These are phyloP conservation scores for Penicillium sp. DNA, from an alignment of 2,329 filamentous ascomycete species.

Conservation along the genomic window DNA sequence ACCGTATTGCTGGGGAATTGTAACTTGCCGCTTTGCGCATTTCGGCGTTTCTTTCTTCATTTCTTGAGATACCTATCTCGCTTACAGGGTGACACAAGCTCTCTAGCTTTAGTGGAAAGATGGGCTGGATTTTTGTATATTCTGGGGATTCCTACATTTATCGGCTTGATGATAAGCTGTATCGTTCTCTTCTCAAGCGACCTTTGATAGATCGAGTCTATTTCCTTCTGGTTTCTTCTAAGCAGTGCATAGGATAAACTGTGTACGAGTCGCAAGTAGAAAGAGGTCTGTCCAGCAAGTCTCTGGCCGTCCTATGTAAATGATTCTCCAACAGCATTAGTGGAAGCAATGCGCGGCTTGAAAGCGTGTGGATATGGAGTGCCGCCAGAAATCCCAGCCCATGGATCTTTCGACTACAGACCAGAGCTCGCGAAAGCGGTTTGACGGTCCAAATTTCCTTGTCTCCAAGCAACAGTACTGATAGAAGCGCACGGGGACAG, in stretches of 20 bases:
- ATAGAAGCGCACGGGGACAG: conserved; percentile 1
- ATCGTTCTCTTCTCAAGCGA: conserved; percentile 2
- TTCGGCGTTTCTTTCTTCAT: not conserved
- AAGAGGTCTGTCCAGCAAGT: no score
- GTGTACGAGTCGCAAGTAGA: no score
- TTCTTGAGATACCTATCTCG: not conserved
- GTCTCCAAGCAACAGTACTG: conserved; percentile 13
- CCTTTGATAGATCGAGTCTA: conserved; percentile 19
- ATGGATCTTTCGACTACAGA: not conserved
- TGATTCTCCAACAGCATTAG: no score
- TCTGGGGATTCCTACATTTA: conserved; percentile 6
- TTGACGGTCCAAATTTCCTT: conserved; percentile 10
- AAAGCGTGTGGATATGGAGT: no score
- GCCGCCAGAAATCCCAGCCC: no score
- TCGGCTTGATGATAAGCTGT: not conserved
- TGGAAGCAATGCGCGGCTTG: no score
- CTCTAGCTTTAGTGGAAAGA: not conserved
- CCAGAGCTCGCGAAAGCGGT: not conserved
- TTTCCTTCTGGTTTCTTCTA: not conserved
- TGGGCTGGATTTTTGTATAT: conserved; percentile 13
- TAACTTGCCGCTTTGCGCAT: conserved; percentile 7
- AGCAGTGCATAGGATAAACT: not conserved
- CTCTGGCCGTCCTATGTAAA: no score
- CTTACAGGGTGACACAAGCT: not conserved
- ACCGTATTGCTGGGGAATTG: conserved; percentile 23